phyloP scores from a whole-genome alignment of 306 rosid genomes.

The Prunus davidiana region DNA sequence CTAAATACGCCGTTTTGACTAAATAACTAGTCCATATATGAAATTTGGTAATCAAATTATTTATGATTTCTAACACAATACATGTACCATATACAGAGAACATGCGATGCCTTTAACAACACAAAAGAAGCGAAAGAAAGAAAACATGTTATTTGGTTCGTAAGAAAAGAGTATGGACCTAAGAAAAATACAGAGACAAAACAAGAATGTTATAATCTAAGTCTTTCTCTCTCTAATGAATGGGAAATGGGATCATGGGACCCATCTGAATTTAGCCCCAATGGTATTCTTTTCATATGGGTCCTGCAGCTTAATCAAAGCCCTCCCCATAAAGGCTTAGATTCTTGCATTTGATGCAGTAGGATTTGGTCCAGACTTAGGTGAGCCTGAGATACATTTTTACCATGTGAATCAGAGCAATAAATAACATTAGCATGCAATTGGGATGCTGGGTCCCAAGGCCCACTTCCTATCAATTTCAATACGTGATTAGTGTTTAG shows the following conservation, averaged over 20 bases:
- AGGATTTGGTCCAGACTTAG: not conserved
- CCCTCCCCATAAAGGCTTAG: not conserved
- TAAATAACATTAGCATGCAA: not conserved
- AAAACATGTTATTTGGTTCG: not conserved
- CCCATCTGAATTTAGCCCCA: conserved; percentile 4
- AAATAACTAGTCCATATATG: not conserved
- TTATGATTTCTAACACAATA: not conserved
- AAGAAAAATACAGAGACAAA: not conserved
- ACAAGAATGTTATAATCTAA: not conserved
- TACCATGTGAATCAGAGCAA: not conserved
- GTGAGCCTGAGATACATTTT: not conserved
- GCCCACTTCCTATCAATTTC: not conserved
- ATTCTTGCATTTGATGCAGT: not conserved
- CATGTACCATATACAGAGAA: not conserved
- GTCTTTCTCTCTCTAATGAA: not conserved
- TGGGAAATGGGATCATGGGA: not conserved
- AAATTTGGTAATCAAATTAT: not conserved
- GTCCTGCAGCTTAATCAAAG: not conserved
- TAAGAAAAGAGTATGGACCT: not conserved
- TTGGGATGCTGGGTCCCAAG: conserved; percentile 5
- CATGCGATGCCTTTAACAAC: not conserved
- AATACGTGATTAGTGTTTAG: no score
- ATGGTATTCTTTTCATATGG: not conserved
- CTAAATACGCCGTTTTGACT: no score
- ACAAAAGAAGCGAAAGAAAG: not conserved